These are phyloP conservation scores for Xylaria nigripes DNA, from an alignment of 495 filamentous ascomycete genomes.

Conservation along the genomic window DNA sequence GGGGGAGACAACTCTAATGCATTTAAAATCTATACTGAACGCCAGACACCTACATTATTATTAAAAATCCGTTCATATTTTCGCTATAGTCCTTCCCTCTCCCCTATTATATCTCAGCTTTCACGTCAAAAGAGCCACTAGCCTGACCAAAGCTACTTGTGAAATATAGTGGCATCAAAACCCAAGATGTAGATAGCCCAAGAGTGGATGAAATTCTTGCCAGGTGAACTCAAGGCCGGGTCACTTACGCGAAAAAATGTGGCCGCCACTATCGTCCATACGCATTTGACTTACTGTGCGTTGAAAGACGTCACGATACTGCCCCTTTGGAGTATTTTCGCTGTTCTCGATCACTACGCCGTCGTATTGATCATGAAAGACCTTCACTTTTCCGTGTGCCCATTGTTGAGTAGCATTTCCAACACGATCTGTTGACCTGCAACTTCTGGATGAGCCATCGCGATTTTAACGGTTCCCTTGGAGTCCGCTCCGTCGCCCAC, in stretches of 20 bases:
- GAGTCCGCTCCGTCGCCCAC: conserved; percentile 28
- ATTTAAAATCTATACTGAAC: too few species aligned
- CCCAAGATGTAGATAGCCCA: background rate
- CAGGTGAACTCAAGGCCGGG: background rate
- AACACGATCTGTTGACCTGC: conserved; percentile 76
- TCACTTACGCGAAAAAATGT: background rate
- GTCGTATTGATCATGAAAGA: background rate
- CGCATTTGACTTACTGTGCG: background rate
- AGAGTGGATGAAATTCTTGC: conserved; percentile 3
- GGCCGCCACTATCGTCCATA: background rate
- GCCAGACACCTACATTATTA: too few species aligned
- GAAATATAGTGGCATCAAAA: background rate
- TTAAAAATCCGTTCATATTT: too few species aligned
- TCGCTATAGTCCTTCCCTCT: too few species aligned
- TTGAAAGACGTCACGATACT: background rate
- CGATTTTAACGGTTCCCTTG: conserved; percentile 73
- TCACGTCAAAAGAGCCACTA: background rate
- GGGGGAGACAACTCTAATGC: too few species aligned
- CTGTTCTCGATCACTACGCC: background rate
- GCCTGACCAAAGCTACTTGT: background rate
- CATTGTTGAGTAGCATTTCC: conserved; percentile 89
- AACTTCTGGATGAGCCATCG: conserved; percentile 87
- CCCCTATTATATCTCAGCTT: too few species aligned
- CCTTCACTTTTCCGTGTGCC: conserved; percentile 63
- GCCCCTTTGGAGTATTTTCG: background rate